Conservation (phyloP, 805 yeast genomes). For the Pachysolen tannophilus region DNA sequence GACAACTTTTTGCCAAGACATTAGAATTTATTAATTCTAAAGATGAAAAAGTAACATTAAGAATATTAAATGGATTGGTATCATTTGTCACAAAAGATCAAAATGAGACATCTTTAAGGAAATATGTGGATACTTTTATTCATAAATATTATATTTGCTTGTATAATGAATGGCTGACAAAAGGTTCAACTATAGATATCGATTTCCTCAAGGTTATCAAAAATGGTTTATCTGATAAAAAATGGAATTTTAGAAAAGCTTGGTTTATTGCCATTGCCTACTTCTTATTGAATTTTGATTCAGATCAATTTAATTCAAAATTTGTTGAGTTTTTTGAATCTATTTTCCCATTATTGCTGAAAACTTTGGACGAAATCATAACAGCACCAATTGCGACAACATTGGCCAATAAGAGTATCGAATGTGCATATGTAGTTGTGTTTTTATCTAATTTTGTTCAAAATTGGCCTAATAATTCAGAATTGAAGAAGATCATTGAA, state of each 20-base stretch:
- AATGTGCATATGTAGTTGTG: slow-evolving; percentile 45
- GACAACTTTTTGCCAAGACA: slow-evolving; percentile 40
- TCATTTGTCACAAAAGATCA: slow-evolving; percentile 64
- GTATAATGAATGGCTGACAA: slow-evolving; percentile 12
- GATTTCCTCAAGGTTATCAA: slow-evolving; percentile 29
- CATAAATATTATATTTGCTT: slow-evolving; percentile 29
- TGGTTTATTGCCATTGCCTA: slow-evolving; percentile 57
- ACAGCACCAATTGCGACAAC: slow-evolving; percentile 44
- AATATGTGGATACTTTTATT: slow-evolving; percentile 42
- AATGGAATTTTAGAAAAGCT: slow-evolving; percentile 48
- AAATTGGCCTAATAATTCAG: slow-evolving; percentile 7
- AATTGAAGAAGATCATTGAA: slow-evolving; percentile 12
- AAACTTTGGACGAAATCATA: slow-evolving; percentile 36
- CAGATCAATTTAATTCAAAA: slow-evolving; percentile 6
- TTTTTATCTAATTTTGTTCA: slow-evolving; percentile 16
- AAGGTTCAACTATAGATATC: slow-evolving; percentile 16
- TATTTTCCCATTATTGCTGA: slow-evolving; percentile 18
- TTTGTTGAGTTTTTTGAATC: slow-evolving; percentile 13
- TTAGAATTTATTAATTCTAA: slow-evolving; percentile 26
- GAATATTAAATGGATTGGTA: slow-evolving; percentile 34
- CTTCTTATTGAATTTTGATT: slow-evolving; percentile 13
- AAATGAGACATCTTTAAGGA: slow-evolving; percentile 55
- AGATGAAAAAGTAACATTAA: slow-evolving; percentile 22
- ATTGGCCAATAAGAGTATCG: slow-evolving; percentile 41
- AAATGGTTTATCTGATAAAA: slow-evolving; percentile 63